Evolutionary conservation across 139 green algal genomes (phyloP), one percentile per base, ranked within the genome.

Genomic region (Eudorina sp.): DNA sequence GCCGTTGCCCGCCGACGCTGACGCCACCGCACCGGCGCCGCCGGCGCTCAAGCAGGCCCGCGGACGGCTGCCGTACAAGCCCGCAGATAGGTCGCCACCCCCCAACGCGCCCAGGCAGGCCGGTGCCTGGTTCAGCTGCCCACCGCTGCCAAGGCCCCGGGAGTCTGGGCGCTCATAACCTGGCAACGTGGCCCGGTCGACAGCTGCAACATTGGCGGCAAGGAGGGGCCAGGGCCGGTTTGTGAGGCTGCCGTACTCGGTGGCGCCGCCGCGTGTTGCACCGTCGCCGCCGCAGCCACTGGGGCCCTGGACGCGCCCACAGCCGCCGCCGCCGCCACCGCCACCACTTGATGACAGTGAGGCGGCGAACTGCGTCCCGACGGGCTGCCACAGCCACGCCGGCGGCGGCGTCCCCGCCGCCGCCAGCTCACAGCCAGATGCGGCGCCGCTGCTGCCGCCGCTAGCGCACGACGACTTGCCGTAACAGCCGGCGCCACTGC

Each of bases 31-130:
- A 5, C 62, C 31, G 62, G 3, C 19, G 13, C 62, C 62, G 14
- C 73, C 46, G 38, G 73, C 46, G 73, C 43, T 81, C 11, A 43
- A 29, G 45, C 73, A 81, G 45, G 43, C 43, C 27, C 73, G 73
- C 4, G 27, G 6, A 25, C 43, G 45, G 45, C 23, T 45, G 73
- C 45, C n/a, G 25, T 23, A 66, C 23, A 66, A 23, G 7, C 55
- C 55, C 27, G 55, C 27, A 25, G 55, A 66, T 66, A 66, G 55
- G 6, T 66, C 4, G 55, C 55, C n/a, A n/a, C n/a, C n/a, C n/a
- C n/a, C n/a, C n/a, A n/a, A n/a, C n/a, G n/a, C n/a, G n/a, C n/a
- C n/a, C n/a, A n/a, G n/a, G n/a, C n/a, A n/a, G n/a, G n/a, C n/a
- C n/a, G n/a, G n/a, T n/a, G n/a, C n/a, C n/a, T n/a, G n/a, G n/a